Evolutionary conservation across 208 protist genomes (phyloP), one percentile per base, ranked within the genome.

Genomic region (Leishmania martiniquensis): DNA sequence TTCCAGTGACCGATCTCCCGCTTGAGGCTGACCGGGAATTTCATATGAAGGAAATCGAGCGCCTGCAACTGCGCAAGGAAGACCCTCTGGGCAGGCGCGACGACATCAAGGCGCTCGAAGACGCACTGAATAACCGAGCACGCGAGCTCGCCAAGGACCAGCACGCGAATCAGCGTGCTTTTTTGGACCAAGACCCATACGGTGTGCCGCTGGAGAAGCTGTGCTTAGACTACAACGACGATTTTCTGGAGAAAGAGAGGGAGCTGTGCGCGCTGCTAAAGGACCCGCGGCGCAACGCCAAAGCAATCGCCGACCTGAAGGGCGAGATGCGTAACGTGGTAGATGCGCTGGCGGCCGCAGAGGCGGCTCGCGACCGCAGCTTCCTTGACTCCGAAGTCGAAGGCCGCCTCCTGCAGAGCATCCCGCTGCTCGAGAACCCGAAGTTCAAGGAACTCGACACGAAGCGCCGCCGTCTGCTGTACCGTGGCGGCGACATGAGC

Each of bases 301-400:
- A 68, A 59, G 85, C 72, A 42, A 93, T 96, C 57, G 69, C 75
- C 47, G 81, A 85, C 62, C 68, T 88, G 44, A 85, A 94, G 82
- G 65, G 85, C 29, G 68, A 84, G 13, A 86, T 96, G 77, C 75
- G 81, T 15, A 76, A 80, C 51, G 49, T 88, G 65, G 89, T 94
- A 7, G 54, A 90, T 55, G 60, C 39, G 34, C 68, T 95, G 59
- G 91, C 91, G 39, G 71, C 76, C 39, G 81, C 79, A 37, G 79
- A 87, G 59, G 88, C 88, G 0, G 79, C 72, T 34, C 79, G 81
- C 25, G 89, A 96, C 69, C 88, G 90, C 52, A 75, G 44, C 20
- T 95, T 93, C 78, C 89, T 95, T 39, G 91, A 93, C 72, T 80
- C 79, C 17, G 88, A 89, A 69, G 82, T 83, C 2, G 86, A 93